Evolutionary conservation across 2,329 filamentous ascomycete genomes (phyloP), one percentile per base, ranked within the genome.

Genomic region (Trichoderma polysporum): DNA sequence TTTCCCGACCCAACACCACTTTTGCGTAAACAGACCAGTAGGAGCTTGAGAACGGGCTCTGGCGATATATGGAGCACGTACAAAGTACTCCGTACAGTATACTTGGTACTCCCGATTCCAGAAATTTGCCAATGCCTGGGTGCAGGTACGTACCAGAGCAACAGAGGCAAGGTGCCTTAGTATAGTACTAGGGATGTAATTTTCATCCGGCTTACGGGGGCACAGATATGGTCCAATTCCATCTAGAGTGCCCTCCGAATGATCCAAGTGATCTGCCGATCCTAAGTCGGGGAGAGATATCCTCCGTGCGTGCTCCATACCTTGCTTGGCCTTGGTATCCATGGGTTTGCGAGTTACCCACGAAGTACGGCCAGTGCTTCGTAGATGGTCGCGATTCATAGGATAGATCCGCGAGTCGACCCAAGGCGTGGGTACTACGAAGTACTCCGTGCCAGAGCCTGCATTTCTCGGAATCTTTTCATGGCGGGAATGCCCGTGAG

Each of bases 241-340:
- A 50, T 27, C 19, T 19, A 35, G n/a, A 50, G 29, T 49, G 41
- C 31, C 19, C 29, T 49, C 33, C 22, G 22, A 61, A 27, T 61
- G 58, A 62, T 53, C 47, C 25, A 50, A 50, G 47, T 25, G 47
- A 62, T 62, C 59, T 62, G 59, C 59, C 47, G 59, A 62, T 53
- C 59, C 59, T 35, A 25, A 62, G 47, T 41, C 45, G 25, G 33
- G 33, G 47, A 53, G 33, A 62, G 33, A 53, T 62, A 41, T 62
- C 29, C 47, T 62, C 49, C 59, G 59, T 62, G 52, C 31, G 49
- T 52, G 45, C 45, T 50, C 57, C 57, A 59, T 58, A 29, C 27
- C 56, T 25, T 54, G n/a, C 39, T 19, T 29, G 25, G 17, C 7
- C 56, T 39, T 59, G 56, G 33, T 33, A 31, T 22, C 19, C 37